phyloP scores from a whole-genome alignment of 2,329 filamentous ascomycete species.

The Aspergillus persii region DNA sequence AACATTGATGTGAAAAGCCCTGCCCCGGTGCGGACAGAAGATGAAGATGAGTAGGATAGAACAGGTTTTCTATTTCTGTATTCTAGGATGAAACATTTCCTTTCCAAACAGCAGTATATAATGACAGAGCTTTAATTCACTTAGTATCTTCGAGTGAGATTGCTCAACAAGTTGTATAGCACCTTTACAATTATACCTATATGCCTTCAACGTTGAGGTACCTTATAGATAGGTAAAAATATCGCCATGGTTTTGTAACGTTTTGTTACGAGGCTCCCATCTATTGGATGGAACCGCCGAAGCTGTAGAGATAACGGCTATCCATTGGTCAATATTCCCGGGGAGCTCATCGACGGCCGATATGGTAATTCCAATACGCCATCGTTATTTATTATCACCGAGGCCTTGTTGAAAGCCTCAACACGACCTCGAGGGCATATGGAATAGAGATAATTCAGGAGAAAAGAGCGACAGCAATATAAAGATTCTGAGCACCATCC shows the following conservation, averaged over 20 bases:
- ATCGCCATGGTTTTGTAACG: not conserved
- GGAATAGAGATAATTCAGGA: no score
- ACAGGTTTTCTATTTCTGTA: not conserved
- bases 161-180: no score
- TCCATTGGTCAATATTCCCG: not conserved
- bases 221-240: not conserved
- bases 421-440: not conserved
- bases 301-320: not conserved
- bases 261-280: not conserved
- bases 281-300: constrained; percentile 7
- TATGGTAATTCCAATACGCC: constrained; percentile 2
- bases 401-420: not conserved
- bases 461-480: not conserved
- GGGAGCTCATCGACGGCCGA: not conserved
- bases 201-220: no score
- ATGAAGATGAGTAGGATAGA: not conserved
- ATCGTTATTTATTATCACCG: not conserved
- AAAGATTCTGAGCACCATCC: no score
- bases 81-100: not conserved
- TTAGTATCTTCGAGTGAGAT: no score
- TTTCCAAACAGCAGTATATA: not conserved
- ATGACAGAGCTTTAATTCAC: not conserved
- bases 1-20: constrained; percentile 1
- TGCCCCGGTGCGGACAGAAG: not conserved
- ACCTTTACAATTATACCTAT: no score